Base-by-base conservation (phyloP, 2,329 filamentous ascomycete species). In the Didymella exigua region DNA sequence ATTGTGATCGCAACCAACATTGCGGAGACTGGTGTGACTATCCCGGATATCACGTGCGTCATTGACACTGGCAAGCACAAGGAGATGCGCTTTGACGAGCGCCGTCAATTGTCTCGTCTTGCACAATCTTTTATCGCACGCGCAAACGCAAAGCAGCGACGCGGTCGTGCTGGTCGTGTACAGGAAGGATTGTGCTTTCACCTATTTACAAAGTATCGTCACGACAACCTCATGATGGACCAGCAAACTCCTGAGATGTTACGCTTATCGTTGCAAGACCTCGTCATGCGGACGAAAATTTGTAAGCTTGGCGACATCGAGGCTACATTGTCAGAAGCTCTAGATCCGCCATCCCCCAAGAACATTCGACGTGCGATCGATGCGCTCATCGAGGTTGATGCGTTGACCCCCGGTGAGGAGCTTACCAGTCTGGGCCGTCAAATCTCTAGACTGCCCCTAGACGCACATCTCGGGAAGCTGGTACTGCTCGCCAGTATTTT, bases 1-100 rank as follows among this genome's bases (percentile, higher is more conserved):
- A 95, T 99, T 60, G 93, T 99, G 2, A 83, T 99, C 49, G 93
- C 95, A 1, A 99, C 95, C 13, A 99, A 99, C 70, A 99, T 99
- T 73, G 95, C 95, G 4, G 95, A 99, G 75, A 99, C 95, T 0
- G 95, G 95, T 79, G 96, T 99, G 70, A 99, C 95, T 0, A 99
- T 99, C 62, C 95, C 95, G 1, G 95, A 99, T 71, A 91, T 99
- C 26, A 98, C 95, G 0, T 96, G 93, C 66, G 95, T 99, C 40
- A 89, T 99, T 54, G 95, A 99, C 74, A 93, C 92, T 0, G 95
- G 95, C 52, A 98, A 96, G 75, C 93, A 98, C 75, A 92, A 96
- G 62, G 93, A 96, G 75, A 97, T 97, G 93, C 81, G 93, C 24
- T 98, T 96, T 66, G 93, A 99, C 69, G 95, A 99, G 77, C 86